Base-by-base conservation (phyloP, 1,284 basidiomycete genomes). In the Trichosporon sp. region DNA sequence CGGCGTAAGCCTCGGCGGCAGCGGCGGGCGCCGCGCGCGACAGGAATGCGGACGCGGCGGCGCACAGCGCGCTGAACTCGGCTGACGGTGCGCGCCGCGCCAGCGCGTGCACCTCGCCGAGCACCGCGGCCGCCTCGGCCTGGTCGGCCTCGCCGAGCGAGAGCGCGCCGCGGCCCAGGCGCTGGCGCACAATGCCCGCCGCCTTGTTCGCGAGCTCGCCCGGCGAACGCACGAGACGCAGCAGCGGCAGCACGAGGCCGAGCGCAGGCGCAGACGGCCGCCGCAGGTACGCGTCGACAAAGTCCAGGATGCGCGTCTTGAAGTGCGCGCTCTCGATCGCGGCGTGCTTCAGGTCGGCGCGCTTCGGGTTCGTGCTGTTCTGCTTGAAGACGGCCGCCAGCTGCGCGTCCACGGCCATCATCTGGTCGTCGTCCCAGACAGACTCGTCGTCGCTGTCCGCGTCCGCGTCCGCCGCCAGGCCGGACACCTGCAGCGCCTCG, bases 401-500 rank as follows among this genome's bases (percentile, higher is more conserved):
- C 78, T 97, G 92, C 71, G 93, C 92, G 78, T 99, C 96, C 56
- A 98, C 88, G 63, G 91, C 91, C 86, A 98, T 89, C 96, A 98
- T 99, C 84, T 98, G 93, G 60, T 98, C 95, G 78, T 98, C 96
- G 78, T 95, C 91, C 89, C 95, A 91, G 29, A 90, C 84, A 75
- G 91, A 89, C 34, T 91, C 88, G 56, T 85, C 85, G 7, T 73
- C 69, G 21, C 70, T 71, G 27, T 74, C 76, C 3, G 73, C 76
- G 31, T 76, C 74, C 15, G 68, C 76, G 18, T 76, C 76, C 6
- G 74, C 75, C 44, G 72, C 73, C 68, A 92, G 85, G 2, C 91
- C 91, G 72, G 89, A 90, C 21, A 89, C 88, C 66, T 89, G 87
- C 7, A 96, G 85, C 0, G 91, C 92, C 73, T 91, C 90, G 74